A percentile compares a stretch with the other conserved stretches of the same genome.
Evolutionary conservation across 805 yeast genomes (phyloP).

Genomic region (Yarrowia deformans): DNA sequence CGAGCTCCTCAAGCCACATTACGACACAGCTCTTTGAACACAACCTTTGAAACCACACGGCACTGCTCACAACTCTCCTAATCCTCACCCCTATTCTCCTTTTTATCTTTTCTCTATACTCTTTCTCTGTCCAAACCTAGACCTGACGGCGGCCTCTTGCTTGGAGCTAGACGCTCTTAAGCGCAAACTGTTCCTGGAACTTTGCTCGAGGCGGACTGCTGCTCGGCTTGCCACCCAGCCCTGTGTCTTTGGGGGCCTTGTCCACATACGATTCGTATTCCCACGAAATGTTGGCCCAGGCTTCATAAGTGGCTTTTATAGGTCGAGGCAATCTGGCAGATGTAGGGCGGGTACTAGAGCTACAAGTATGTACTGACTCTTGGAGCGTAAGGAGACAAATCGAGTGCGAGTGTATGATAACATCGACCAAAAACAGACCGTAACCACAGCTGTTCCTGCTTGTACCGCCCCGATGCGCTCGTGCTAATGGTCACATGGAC

Average conservation of each 20-base stretch:
- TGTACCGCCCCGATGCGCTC: too few species aligned
- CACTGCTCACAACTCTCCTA: not conserved
- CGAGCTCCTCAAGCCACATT: too few species aligned
- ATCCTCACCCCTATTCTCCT: too few species aligned
- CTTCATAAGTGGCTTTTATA: constrained; percentile 12
- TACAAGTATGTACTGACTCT: too few species aligned
- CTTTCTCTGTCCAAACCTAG: constrained; percentile 1
- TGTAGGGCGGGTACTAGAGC: too few species aligned
- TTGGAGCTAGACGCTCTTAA: not conserved
- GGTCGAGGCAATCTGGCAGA: not conserved
- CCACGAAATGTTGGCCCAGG: not conserved
- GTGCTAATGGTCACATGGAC: not conserved
- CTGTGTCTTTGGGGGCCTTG: not conserved
- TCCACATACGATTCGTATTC: constrained; percentile 26
- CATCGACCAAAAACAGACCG: too few species aligned
- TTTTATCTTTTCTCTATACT: too few species aligned
- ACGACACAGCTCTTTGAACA: too few species aligned
- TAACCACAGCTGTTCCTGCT: too few species aligned
- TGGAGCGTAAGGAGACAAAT: too few species aligned
- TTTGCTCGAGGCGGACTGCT: not conserved
- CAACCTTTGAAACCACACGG: not conserved
- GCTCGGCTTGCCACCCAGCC: constrained; percentile 4
- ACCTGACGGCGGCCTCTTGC: constrained; percentile 20
- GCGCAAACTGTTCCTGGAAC: constrained; percentile 32
- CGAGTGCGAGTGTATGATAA: too few species aligned